Conservation (phyloP, 441 rosid genomes). For the Adansonia rubrostipa region DNA sequence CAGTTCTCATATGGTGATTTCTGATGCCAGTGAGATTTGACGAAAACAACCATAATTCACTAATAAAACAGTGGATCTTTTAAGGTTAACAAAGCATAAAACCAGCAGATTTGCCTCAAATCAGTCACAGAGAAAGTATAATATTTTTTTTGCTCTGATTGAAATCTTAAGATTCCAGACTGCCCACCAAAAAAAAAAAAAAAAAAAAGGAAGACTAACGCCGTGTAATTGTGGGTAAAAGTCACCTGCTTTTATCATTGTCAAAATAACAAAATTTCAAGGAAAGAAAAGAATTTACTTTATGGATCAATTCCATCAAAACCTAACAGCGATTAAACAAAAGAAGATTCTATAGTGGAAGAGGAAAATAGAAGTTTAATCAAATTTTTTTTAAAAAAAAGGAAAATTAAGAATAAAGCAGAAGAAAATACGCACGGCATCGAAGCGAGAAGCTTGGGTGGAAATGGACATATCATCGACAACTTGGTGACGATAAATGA, state of each 20-base stretch:
- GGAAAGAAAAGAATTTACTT: not conserved
- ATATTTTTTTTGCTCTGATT: not conserved
- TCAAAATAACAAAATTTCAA: not conserved
- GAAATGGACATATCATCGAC: slow-evolving; percentile 34
- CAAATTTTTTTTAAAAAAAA: too few relatives aligned
- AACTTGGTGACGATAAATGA: slow-evolving; percentile 19
- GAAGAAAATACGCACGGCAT: slow-evolving; percentile 35
- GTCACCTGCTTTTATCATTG: too few relatives aligned
- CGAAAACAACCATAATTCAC: not conserved
- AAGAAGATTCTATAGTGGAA: not conserved
- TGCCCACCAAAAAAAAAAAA: not conserved
- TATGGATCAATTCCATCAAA: not conserved
- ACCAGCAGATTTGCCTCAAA: too few relatives aligned
- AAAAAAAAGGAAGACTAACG: not conserved
- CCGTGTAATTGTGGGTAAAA: not conserved
- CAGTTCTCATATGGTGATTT: not conserved
- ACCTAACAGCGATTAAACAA: slow-evolving; percentile 19
- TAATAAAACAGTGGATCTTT: slow-evolving; percentile 4
- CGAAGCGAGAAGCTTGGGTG: slow-evolving; percentile 43
- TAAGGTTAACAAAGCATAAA: not conserved
- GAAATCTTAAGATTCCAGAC: not conserved
- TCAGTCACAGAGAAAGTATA: not conserved
- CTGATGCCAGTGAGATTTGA: not conserved
- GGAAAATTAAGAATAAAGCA: not conserved
- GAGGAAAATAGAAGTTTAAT: not conserved